Evolutionary conservation across 129 eudicot genomes (phyloP).

Genomic region (Helianthus tuberosus): DNA sequence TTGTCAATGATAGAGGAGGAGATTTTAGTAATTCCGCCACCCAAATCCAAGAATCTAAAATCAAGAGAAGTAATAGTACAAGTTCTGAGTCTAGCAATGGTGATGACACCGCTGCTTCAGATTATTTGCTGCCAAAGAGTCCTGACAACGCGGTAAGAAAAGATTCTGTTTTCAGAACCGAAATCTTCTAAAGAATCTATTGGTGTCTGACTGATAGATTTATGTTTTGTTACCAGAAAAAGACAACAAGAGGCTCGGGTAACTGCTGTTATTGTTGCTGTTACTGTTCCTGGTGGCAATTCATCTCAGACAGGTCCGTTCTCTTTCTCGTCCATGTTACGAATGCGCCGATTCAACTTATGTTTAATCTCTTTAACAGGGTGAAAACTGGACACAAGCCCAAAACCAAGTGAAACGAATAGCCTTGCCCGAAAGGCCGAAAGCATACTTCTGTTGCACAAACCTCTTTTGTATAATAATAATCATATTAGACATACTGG

Average conservation of each 20-base stretch:
- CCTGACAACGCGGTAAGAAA: conserved; percentile 30
- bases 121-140: conserved; percentile 29
- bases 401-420: not conserved
- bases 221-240: conserved; percentile 23
- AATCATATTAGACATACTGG: not conserved
- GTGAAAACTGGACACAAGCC: not conserved
- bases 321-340: not conserved
- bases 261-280: conserved; percentile 20
- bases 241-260: not conserved
- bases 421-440: not conserved
- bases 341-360: not conserved
- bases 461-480: not conserved
- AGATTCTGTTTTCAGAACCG: not conserved
- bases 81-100: conserved; percentile 31
- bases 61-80: conserved; percentile 31
- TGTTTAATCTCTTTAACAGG: not conserved
- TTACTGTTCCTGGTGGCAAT: conserved; percentile 28
- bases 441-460: not conserved
- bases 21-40: conserved; percentile 10
- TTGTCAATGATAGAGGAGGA: not conserved
- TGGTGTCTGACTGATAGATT: conserved; percentile 8
- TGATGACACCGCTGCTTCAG: conserved; percentile 28
- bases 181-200: not conserved
- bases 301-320: conserved; percentile 28
- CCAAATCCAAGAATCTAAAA: conserved; percentile 1